Base-by-base conservation (phyloP, 2,329 filamentous ascomycete genomes). In the Hansfordia pulvinata region DNA sequence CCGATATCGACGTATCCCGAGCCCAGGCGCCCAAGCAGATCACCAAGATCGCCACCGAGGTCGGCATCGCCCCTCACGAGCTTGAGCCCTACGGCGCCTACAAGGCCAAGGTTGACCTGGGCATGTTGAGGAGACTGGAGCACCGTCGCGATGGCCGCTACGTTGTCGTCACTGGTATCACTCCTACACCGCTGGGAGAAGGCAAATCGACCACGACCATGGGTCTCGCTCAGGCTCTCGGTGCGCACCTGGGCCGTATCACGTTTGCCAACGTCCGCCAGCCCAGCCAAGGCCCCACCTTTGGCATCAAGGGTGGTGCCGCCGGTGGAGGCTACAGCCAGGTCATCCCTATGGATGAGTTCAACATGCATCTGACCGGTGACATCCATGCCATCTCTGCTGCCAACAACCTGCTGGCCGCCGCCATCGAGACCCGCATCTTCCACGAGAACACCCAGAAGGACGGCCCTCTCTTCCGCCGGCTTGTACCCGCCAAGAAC, bases 321-420 rank as follows among this genome's bases (percentile, higher is more conserved):
- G 90, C 90, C 30, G 90, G 90, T 44, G 90, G 90, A 52, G 90
- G 90, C 20, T 98, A 96, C 70, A 93, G 84, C 53, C 90, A 98
- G 54, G 90, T 98, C 47, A 96, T 98, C 43, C 90, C 90, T 32
- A 98, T 98, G 90, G 90, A 98, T 44, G 90, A 98, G 54, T 98
- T 98, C 64, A 98, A 98, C 58, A 63, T 98, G 47, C 90, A 98
- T 53, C 60, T 98, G 44, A 98, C 90, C 29, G 90, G 90, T 44
- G 90, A 98, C 50, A 96, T 98, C 30, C 90, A 98, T 52, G 90
- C 90, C 38, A 90, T 98, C 46, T 85, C 85, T 28, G 88, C 88
- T 16, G 90, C 90, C 19, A 98, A 96, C 68, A 98, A 98, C 57
- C 65, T 98, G 31, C 70, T 98, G 22, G 88, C 90, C 23, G 90